Base-by-base conservation (phyloP, 2,329 filamentous ascomycete species). In the Blastomyces gilchristii region DNA sequence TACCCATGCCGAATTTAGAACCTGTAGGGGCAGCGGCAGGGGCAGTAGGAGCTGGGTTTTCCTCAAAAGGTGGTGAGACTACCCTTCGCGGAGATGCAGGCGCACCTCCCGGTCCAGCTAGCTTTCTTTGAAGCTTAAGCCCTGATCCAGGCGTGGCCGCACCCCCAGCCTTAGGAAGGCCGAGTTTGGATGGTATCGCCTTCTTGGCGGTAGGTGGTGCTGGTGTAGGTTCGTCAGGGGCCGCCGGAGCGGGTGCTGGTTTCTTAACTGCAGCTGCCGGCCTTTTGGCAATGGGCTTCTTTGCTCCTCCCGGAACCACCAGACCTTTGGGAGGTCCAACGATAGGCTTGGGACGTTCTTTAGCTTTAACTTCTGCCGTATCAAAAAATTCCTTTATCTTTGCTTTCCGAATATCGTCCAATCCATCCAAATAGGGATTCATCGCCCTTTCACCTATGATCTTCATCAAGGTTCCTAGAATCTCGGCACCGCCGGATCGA, bases 391-490 rank as follows among this genome's bases (percentile, higher is more conserved):
- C 94, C 78, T 95, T 97, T 74, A 97, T 89, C 76, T 97, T 99
- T 66, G 82, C 89, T 78, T 96, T 97, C 65, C 92, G 85, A 68
- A 97, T 97, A 31, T 99, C 94, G 72, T 99, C 94, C 2, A 99
- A 81, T 2, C 91, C 91, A 67, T 97, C 93, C 18, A 99, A 79
- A 73, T 96, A 89, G 9, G 90, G 88, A 53, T 89, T 91, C 94
- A 99, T 99, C 61, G 90, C 90, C 63, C 94, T 86, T 75, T 99
- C 95, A 52, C 94, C 93, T 79, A 97, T 90, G 62, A 99, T 97
- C 79, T 97, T 99, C 94, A 97, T 97, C 59, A 99, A 76, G 0
- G 92, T 96, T 67, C 95, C 94, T 2, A 99, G 80, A 43, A 94
- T 87, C 75, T 99, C 94, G 16, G 92, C 92, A 74, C 92, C 94